Evolutionary conservation across 169 alveolate genomes (phyloP).

Genomic region (Plasmodium vinckei): DNA sequence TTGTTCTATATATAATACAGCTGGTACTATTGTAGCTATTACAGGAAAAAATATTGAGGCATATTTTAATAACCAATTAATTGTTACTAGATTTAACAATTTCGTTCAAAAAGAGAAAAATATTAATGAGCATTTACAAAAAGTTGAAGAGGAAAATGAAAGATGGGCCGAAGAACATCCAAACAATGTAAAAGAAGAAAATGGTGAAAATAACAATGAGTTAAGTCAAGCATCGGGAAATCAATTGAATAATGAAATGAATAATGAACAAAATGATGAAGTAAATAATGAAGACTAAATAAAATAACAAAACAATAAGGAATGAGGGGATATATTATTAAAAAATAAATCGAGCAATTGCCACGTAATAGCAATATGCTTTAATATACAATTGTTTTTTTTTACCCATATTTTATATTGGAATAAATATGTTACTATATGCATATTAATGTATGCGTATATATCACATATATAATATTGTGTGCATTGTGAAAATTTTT

Average conservation of each 20-base stretch:
- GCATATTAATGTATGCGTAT: too few relatives aligned
- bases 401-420: too few relatives aligned
- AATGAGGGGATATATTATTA: too few relatives aligned
- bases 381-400: too few relatives aligned
- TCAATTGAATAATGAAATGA: neutral
- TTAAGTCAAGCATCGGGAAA: neutral
- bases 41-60: slow-evolving; percentile 89
- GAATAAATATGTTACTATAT: too few relatives aligned
- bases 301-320: too few relatives aligned
- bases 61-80: slow-evolving; percentile 84
- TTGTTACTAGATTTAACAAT: slow-evolving; percentile 78
- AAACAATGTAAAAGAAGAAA: slow-evolving; percentile 7
- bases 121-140: slow-evolving; percentile 79
- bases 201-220: neutral
- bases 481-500: too few relatives aligned
- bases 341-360: too few relatives aligned
- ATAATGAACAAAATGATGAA: too few relatives aligned
- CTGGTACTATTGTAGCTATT: slow-evolving; percentile 89
- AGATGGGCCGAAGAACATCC: slow-evolving; percentile 45
- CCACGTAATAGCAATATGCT: too few relatives aligned
- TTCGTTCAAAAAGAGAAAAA: slow-evolving; percentile 78
- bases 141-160: slow-evolving; percentile 76
- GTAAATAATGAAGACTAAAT: too few relatives aligned
- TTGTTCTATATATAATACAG: slow-evolving; percentile 89
- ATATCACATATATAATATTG: too few relatives aligned